Evolutionary conservation across 1,139 yeast genomes (phyloP).

Genomic region (Nakaseomyces bracarensis): DNA sequence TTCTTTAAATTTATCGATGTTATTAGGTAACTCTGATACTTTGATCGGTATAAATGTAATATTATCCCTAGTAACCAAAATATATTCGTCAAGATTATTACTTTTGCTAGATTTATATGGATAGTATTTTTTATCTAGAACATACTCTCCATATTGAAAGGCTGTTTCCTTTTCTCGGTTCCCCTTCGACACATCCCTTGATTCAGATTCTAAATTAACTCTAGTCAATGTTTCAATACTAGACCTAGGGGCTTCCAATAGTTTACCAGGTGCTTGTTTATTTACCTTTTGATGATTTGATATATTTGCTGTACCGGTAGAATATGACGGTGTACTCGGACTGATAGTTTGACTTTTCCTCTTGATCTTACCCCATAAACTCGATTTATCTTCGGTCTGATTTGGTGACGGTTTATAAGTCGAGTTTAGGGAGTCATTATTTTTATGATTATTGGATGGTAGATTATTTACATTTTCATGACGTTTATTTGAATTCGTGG

Average conservation of each 20-base stretch:
- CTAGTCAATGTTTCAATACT: neutral
- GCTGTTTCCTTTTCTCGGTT: constrained; percentile 2
- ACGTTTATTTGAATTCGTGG: neutral
- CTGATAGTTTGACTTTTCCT: constrained; percentile 21
- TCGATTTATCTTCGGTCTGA: constrained; percentile 21
- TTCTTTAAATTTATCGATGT: constrained; percentile 34
- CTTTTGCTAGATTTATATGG: constrained; percentile 28
- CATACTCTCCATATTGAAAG: constrained; percentile 9
- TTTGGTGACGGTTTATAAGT: constrained; percentile 12
- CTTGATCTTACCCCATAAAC: constrained; percentile 28
- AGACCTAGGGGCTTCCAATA: neutral
- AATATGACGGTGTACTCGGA: constrained; percentile 1
- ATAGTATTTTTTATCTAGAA: constrained; percentile 32
- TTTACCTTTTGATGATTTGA: neutral
- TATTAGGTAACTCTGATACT: constrained; percentile 30
- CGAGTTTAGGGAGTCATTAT: constrained; percentile 6
- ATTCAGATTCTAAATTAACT: neutral
- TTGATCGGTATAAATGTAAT: constrained; percentile 43
- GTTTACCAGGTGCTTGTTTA: neutral
- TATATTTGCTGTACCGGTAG: neutral
- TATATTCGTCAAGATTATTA: constrained; percentile 26
- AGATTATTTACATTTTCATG: neutral
- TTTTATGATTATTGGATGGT: neutral
- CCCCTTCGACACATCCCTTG: neutral
- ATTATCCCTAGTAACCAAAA: constrained; percentile 58